A percentile compares a stretch with the other conserved stretches of the same genome.
phyloP scores from a whole-genome alignment of 306 rosid genomes.

The Begonia masoniana region DNA sequence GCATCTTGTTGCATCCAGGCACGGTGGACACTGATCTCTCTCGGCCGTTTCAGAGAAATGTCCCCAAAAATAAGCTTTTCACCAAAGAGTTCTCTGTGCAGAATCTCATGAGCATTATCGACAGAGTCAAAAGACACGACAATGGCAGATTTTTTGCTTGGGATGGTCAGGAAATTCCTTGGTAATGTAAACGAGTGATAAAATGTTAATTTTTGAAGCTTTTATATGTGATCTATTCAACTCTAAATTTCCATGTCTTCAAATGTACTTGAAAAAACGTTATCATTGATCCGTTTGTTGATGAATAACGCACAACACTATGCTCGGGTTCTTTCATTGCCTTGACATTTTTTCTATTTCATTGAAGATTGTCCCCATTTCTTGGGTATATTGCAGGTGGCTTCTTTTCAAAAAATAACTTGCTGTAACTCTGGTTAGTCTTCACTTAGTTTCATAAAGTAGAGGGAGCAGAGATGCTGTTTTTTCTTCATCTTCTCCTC shows the following conservation, averaged over 20 bases:
- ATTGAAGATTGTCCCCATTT: too few species aligned
- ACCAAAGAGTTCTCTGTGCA: slow-evolving; percentile 66
- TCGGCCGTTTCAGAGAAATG: slow-evolving; percentile 79
- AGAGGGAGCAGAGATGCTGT: too few species aligned
- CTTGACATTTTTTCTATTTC: too few species aligned
- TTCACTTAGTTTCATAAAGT: too few species aligned
- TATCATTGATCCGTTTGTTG: not conserved
- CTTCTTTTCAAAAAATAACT: too few species aligned
- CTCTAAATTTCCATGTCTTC: too few species aligned
- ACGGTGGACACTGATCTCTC: slow-evolving; percentile 97
- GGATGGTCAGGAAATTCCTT: slow-evolving; percentile 97
- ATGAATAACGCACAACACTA: not conserved
- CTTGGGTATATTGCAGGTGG: too few species aligned
- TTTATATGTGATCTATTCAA: not conserved
- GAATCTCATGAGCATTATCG: slow-evolving; percentile 56
- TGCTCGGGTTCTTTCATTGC: too few species aligned
- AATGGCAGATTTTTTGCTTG: slow-evolving; percentile 93
- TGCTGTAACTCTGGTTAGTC: too few species aligned
- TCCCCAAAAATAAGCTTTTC: slow-evolving; percentile 70
- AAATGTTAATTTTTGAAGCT: too few species aligned
- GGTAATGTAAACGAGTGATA: slow-evolving; percentile 24
- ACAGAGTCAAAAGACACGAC: slow-evolving; percentile 46
- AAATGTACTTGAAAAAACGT: not conserved
- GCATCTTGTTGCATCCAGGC: slow-evolving; percentile 85
- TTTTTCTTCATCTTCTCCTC: too few species aligned